Conservation (phyloP, 768 basidiomycete genomes). For the Lentinula guzmanii region DNA sequence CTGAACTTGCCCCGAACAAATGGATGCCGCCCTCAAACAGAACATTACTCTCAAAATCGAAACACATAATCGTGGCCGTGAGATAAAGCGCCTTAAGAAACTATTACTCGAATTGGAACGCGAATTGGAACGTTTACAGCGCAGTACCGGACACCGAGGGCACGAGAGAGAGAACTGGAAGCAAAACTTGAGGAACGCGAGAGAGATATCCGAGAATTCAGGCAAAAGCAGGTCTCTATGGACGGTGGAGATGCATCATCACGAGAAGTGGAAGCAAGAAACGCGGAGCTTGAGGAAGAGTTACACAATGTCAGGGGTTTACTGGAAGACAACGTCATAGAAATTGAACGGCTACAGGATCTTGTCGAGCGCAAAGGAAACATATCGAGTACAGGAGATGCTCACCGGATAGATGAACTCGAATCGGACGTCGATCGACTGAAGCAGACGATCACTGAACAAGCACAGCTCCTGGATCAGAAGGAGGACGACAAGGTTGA, state of each 20-base stretch:
- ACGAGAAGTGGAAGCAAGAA: slow-evolving; percentile 51
- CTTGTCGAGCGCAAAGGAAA: slow-evolving; percentile 55
- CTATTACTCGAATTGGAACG: slow-evolving; percentile 79
- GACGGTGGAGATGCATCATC: slow-evolving; percentile 45
- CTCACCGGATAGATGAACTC: slow-evolving; percentile 47
- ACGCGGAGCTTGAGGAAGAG: slow-evolving; percentile 67
- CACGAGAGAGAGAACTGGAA: slow-evolving; percentile 71
- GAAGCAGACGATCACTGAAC: slow-evolving; percentile 48
- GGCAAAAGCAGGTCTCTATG: slow-evolving; percentile 37
- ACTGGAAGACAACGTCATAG: slow-evolving; percentile 78
- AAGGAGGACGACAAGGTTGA: slow-evolving; percentile 72
- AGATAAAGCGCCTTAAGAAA: slow-evolving; percentile 90
- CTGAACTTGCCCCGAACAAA: slow-evolving; percentile 85
- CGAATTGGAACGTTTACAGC: slow-evolving; percentile 68
- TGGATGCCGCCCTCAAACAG: slow-evolving; percentile 87
- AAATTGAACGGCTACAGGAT: slow-evolving; percentile 69
- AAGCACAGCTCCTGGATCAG: slow-evolving; percentile 45
- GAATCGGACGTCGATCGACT: slow-evolving; percentile 63
- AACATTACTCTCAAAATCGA: slow-evolving; percentile 93
- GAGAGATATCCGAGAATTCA: slow-evolving; percentile 59
- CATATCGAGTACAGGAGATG: slow-evolving; percentile 31
- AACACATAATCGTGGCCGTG: slow-evolving; percentile 82
- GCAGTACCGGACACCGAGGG: slow-evolving; percentile 30
- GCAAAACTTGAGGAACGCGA: slow-evolving; percentile 69
- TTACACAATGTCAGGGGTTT: slow-evolving; percentile 64